A percentile compares a stretch with the other conserved stretches of the same genome.
phyloP scores from a whole-genome alignment of 257 asterid genomes.

The Primulina tabacum region DNA sequence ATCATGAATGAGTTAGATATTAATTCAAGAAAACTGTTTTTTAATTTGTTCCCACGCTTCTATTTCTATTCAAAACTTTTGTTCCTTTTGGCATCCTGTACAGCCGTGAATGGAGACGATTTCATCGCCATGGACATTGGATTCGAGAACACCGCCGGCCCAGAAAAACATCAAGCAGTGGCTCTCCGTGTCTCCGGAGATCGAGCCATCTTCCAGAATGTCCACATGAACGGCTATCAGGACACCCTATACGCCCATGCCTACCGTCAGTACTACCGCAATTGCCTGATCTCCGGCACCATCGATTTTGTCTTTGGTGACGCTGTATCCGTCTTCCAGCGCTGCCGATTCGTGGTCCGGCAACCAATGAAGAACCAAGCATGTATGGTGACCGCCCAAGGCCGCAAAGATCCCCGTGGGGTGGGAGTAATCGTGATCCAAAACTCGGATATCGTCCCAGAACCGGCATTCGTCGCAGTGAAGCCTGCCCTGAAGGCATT shows the following conservation, averaged over 20 bases:
- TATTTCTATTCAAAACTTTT: no score
- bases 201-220: slow-evolving; percentile 40
- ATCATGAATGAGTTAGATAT: no score
- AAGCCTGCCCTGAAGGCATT: slow-evolving; percentile 23
- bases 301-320: slow-evolving; percentile 61
- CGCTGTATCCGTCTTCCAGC: slow-evolving; percentile 43
- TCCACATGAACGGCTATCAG: slow-evolving; percentile 49
- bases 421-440: slow-evolving; percentile 37
- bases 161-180: slow-evolving; percentile 50
- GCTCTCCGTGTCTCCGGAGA: slow-evolving; percentile 58
- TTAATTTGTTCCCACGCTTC: no score
- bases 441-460: slow-evolving; percentile 35
- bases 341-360: slow-evolving; percentile 49
- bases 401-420: slow-evolving; percentile 31
- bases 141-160: slow-evolving; percentile 64
- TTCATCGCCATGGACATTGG: slow-evolving; percentile 49
- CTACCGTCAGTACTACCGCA: slow-evolving; percentile 49
- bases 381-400: slow-evolving; percentile 61
- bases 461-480: slow-evolving; percentile 11
- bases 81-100: no score
- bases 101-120: slow-evolving; percentile 33
- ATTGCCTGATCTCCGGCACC: slow-evolving; percentile 58
- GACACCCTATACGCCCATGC: slow-evolving; percentile 57
- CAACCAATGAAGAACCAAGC: slow-evolving; percentile 35
- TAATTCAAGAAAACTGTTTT: no score